phyloP scores from a whole-genome alignment of 116 monocot genomes.

The Papilionanthe hybrid region DNA sequence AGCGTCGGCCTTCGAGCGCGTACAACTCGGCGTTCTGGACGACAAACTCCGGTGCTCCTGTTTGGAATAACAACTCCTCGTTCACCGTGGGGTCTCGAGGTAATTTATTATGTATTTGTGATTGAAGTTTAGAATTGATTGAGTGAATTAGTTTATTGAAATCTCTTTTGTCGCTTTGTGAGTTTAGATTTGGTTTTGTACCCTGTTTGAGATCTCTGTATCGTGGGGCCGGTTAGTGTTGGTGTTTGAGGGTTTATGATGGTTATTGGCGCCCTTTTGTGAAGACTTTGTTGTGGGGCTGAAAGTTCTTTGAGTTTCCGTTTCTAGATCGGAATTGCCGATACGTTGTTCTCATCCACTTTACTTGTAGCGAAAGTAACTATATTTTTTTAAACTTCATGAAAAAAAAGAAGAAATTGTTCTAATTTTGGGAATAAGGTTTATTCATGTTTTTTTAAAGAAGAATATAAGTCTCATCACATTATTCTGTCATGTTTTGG shows the following conservation, averaged over 20 bases:
- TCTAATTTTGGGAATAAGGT: too few species aligned
- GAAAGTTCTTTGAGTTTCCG: not conserved
- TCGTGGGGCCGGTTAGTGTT: not conserved
- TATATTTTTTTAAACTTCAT: not conserved
- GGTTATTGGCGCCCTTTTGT: not conserved
- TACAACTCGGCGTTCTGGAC: constrained; percentile 68
- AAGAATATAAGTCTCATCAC: not conserved
- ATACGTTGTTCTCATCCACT: not conserved
- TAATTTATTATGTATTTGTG: constrained; percentile 5
- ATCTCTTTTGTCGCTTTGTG: not conserved
- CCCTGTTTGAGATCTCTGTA: not conserved
- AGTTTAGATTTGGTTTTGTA: not conserved
- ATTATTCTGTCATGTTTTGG: not conserved
- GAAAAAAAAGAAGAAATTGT: not conserved
- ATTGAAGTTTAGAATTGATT: not conserved
- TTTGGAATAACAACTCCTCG: constrained; percentile 92
- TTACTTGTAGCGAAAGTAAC: not conserved
- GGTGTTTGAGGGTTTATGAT: constrained; percentile 9
- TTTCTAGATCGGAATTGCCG: not conserved
- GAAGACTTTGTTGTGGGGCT: not conserved
- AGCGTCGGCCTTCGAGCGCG: constrained; percentile 81
- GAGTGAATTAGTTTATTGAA: not conserved
- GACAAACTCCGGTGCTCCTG: constrained; percentile 90
- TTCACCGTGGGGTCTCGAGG: constrained; percentile 83
- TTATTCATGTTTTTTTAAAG: not conserved